Evolutionary conservation across 768 basidiomycete species (phyloP), one percentile per base, ranked within the genome.

Genomic region (Rhodotorula graminis): DNA sequence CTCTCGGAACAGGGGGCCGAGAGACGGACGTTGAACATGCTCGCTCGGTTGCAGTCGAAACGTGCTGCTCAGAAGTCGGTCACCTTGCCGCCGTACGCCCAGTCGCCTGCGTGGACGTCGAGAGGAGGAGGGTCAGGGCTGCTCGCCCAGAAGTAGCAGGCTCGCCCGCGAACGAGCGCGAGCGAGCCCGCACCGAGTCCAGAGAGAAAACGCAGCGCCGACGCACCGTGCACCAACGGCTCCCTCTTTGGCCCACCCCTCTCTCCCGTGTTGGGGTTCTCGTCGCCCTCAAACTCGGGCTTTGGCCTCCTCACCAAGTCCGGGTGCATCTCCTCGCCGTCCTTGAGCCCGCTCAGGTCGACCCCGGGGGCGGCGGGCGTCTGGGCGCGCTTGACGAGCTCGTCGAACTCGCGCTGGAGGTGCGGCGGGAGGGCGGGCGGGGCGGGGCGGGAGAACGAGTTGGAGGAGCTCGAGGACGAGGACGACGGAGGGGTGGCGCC

Each of bases 161-260:
- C n/a, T n/a, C n/a, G n/a, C n/a, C n/a, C n/a, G n/a, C n/a, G n/a
- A n/a, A n/a, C n/a, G n/a, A n/a, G n/a, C n/a, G n/a, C n/a, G 44
- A 18, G 44, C 44, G 44, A 18, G 44, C 12, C 6, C 12, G 44
- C 14, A 46, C 15, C 42, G 15, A 44, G 44, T 37, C 4, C 9
- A 6, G 8, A 18, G n/a, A 47, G 29, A 47, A 16, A 60, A 27
- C 21, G 27, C 5, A 29, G 16, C n/a, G 6, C 16, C 16, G 12
- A 31, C 37, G 61, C 58, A 75, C 74, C 74, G 58, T 72, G 71
- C 6, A 87, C 88, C 18, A 93, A 85, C 23, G 93, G 93, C 79
- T 95, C 93, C 44, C 83, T 84, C 83, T 93, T 94, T 31, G 93
- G 93, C 0, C 93, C 93, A 0, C 90, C 91, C 60, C 85, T 82